Base-by-base conservation (phyloP, 208 protist species). In the Trypanosoma avium region DNA sequence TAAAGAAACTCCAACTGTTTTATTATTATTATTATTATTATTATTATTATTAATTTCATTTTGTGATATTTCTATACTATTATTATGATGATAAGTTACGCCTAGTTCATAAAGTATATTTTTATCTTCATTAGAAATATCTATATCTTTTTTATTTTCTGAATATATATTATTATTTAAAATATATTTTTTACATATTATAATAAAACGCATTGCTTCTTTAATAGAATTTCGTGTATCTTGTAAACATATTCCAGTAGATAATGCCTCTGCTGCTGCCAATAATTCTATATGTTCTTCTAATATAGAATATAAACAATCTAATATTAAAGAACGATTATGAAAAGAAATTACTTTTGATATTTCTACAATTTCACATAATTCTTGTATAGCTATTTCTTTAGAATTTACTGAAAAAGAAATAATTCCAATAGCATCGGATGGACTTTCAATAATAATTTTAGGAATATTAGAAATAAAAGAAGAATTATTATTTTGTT, bases 241-340 rank as follows among this genome's bases (percentile, higher is more conserved):
- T 6, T 60, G 49, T 36, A 86, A 21, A 29, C 75, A 78, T n/a
- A 82, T 57, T 6, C 80, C 80, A 2, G 73, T 80, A 26, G 75
- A 58, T 17, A 86, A 53, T 0, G 80, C 54, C 59, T 82, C 80
- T 7, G 76, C 59, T 1, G 60, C 70, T 15, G 69, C 72, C 9
- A 86, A 70, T 8, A 73, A 19, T 9, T 42, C 27, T 0, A 19
- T 35, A 22, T 86, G 62, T 21, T 45, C 36, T 17, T 8, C 1
- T 12, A 80, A 22, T 0, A 86, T 8, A 12, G 32, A n/a, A 12
- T 4, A 0, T 7, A 81, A 33, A 5, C 30, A 42, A n/a, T 29
- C 32, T 13, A 57, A 24, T 3, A 60, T 55, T 2, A 26, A 2
- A 45, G 17, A 9, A 2, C 54, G 32, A 6, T 38, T 21, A 4